phyloP scores from a whole-genome alignment of 2,329 filamentous ascomycete genomes.

The Penicillium concentricum region DNA sequence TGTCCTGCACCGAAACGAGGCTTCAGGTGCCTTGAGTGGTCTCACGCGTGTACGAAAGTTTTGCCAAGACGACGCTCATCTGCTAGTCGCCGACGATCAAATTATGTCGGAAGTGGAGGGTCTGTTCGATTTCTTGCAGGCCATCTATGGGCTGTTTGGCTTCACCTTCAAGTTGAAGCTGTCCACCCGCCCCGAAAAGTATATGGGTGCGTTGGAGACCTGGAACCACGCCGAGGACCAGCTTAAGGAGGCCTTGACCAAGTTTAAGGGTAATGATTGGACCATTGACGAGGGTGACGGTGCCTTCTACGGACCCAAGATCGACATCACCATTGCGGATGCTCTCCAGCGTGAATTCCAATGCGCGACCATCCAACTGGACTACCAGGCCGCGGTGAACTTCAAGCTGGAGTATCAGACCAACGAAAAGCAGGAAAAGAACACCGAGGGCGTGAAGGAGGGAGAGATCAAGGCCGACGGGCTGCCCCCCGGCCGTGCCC shows the following conservation, averaged over 20 bases:
- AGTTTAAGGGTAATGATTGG: slow-evolving; percentile 76
- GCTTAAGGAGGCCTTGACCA: slow-evolving; percentile 74
- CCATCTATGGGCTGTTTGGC: slow-evolving; percentile 78
- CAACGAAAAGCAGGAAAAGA: slow-evolving; percentile 60
- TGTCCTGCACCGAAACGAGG: slow-evolving; percentile 91
- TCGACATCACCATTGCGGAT: slow-evolving; percentile 92
- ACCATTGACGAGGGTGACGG: slow-evolving; percentile 91
- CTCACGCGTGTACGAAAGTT: slow-evolving; percentile 91
- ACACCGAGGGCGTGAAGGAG: slow-evolving; percentile 34
- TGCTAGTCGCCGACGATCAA: slow-evolving; percentile 55
- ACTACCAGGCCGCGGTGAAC: slow-evolving; percentile 81
- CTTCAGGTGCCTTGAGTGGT: slow-evolving; percentile 85
- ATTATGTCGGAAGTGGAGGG: slow-evolving; percentile 72
- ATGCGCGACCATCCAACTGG: slow-evolving; percentile 91
- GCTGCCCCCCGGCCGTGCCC: slow-evolving; percentile 44
- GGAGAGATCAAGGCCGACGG: slow-evolving; percentile 41
- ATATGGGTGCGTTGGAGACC: slow-evolving; percentile 77
- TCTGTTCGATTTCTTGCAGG: slow-evolving; percentile 81
- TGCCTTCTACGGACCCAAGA: slow-evolving; percentile 98
- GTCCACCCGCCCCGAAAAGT: slow-evolving; percentile 87
- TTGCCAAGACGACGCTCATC: slow-evolving; percentile 94
- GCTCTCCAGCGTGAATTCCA: slow-evolving; percentile 81
- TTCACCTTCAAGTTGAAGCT: slow-evolving; percentile 93
- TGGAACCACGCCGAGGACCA: slow-evolving; percentile 87
- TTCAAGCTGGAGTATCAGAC: slow-evolving; percentile 88